These are phyloP conservation scores for Fusarium globosum DNA, from an alignment of 2,329 filamentous ascomycete genomes.

Conservation along the genomic window DNA sequence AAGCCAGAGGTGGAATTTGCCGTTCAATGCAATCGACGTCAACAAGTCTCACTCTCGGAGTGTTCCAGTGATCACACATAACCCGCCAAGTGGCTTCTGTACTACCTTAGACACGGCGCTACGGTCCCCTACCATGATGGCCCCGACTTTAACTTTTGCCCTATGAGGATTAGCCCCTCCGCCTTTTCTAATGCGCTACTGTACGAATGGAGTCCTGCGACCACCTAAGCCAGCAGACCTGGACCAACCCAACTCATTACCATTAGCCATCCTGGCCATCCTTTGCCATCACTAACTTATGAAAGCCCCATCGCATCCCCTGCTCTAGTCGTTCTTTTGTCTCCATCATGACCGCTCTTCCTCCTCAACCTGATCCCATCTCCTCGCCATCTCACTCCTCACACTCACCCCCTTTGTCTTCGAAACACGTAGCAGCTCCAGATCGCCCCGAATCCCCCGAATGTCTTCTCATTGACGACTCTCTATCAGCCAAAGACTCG, in stretches of 20 bases:
- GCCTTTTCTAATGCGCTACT: conserved; percentile 37
- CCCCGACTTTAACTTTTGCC: conserved; percentile 27
- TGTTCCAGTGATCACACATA: conserved; percentile 24
- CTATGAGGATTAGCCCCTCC: conserved; percentile 32
- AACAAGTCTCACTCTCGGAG: conserved; percentile 13
- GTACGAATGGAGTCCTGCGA: conserved; percentile 34
- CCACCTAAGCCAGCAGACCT: conserved; percentile 28
- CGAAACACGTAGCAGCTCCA: conserved; percentile 13
- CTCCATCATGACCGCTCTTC: conserved; percentile 41
- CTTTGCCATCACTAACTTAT: conserved; percentile 38
- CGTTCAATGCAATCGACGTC: neutral
- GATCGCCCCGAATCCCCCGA: conserved; percentile 19
- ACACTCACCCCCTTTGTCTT: conserved; percentile 20
- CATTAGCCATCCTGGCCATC: conserved; percentile 6
- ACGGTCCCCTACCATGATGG: conserved; percentile 29
- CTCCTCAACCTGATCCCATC: conserved; percentile 31
- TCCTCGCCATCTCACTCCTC: conserved; percentile 23
- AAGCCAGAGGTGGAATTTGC: neutral
- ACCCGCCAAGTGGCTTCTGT: conserved; percentile 8
- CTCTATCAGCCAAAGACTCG: conserved; percentile 12
- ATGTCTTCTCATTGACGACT: conserved; percentile 17
- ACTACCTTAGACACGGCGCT: conserved; percentile 19
- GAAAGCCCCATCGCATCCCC: conserved; percentile 38
- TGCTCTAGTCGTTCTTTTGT: conserved; percentile 36
- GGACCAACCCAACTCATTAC: conserved; percentile 24